phyloP scores from a whole-genome alignment of 23 red algal species.

The Gracilaria vermiculophylla region DNA sequence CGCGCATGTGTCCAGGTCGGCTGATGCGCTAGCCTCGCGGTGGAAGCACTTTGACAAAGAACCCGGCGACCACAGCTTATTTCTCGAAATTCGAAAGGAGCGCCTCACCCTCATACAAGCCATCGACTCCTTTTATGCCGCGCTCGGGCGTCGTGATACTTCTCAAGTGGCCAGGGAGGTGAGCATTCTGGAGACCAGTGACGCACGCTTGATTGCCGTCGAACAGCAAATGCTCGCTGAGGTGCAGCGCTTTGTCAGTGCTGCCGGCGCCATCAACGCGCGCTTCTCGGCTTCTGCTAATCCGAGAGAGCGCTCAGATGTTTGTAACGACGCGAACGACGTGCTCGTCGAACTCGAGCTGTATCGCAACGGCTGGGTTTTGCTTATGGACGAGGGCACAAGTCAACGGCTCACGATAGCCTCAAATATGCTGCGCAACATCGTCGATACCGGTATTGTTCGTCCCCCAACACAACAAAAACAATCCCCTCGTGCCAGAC shows the following conservation, averaged over 20 bases:
- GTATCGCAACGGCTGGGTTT: conserved; percentile 20
- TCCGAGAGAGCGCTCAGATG: background rate
- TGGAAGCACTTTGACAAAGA: conserved; percentile 37
- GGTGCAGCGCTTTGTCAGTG: conserved; percentile 17
- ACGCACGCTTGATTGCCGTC: conserved; percentile 4
- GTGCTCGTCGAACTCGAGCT: conserved; percentile 33
- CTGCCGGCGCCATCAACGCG: background rate
- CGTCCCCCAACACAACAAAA: background rate
- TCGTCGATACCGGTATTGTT: background rate
- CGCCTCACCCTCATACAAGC: background rate
- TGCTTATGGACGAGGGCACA: background rate
- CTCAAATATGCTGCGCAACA: background rate
- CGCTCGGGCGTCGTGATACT: conserved; percentile 8
- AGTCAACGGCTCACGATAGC: background rate
- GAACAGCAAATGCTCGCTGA: conserved; percentile 6
- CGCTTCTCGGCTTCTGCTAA: background rate
- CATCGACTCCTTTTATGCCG: conserved; percentile 36
- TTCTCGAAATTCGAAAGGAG: background rate
- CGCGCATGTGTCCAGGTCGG: background rate
- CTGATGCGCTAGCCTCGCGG: background rate
- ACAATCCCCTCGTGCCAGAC: background rate
- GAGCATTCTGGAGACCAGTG: background rate
- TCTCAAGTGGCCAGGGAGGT: background rate
- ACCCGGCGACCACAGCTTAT: background rate
- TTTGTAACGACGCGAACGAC: conserved; percentile 30